Evolutionary conservation across 345 rosid genomes (phyloP).

Genomic region (Brassica juncea): DNA sequence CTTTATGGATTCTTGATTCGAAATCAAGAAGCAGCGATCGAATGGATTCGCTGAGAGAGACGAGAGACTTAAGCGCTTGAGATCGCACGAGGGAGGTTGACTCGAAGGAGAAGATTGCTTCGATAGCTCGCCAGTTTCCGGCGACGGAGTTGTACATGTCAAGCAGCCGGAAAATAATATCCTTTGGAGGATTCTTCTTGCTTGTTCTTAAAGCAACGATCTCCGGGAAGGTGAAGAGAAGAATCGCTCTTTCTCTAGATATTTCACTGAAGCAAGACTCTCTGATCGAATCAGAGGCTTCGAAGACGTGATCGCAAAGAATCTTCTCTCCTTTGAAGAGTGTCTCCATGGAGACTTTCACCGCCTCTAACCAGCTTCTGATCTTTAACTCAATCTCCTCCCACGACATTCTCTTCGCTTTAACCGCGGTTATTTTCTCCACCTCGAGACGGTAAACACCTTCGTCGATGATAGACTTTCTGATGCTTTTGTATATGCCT

Average conservation of each 20-base stretch:
- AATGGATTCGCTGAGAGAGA: conserved; percentile 53
- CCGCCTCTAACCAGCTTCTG: conserved; percentile 65
- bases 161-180: conserved; percentile 63
- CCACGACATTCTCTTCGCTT: conserved; percentile 61
- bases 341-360: conserved; percentile 53
- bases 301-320: conserved; percentile 75
- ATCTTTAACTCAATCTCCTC: conserved; percentile 57
- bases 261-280: conserved; percentile 71
- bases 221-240: conserved; percentile 65
- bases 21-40: conserved; percentile 45
- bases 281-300: conserved; percentile 49
- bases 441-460: conserved; percentile 66
- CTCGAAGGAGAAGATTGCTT: conserved; percentile 56
- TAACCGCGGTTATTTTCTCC: conserved; percentile 48
- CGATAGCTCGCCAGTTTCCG: conserved; percentile 59
- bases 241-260: conserved; percentile 60
- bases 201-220: conserved; percentile 41
- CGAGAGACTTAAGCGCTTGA: conserved; percentile 56
- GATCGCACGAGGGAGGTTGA: conserved; percentile 50
- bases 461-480: conserved; percentile 84
- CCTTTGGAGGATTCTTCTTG: conserved; percentile 45
- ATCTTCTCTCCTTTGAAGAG: conserved; percentile 69
- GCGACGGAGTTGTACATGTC: conserved; percentile 65
- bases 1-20: conserved; percentile 54
- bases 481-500: conserved; percentile 50